These are phyloP conservation scores for Leccinum colubrinum DNA, from an alignment of 1,284 basidiomycete genomes.

Conservation along the genomic window DNA sequence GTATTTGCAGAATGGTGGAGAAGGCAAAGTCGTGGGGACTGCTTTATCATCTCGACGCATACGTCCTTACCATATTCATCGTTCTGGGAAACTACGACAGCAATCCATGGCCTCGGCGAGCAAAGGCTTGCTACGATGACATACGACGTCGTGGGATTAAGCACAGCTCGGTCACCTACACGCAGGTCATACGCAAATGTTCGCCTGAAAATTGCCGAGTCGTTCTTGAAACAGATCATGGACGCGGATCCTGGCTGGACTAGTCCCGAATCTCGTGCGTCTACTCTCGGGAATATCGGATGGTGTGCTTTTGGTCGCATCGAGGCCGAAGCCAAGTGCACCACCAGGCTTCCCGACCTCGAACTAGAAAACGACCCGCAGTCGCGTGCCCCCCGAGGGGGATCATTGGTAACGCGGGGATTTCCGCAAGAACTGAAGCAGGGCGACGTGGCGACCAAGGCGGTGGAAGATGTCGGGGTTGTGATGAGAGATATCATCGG, in stretches of 20 bases:
- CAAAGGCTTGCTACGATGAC: conserved; percentile 70
- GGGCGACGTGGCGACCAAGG: conserved; percentile 80
- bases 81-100: conserved; percentile 64
- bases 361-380: conserved; percentile 44
- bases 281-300: conserved; percentile 43
- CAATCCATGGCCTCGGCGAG: conserved; percentile 50
- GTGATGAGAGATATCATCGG: conserved; percentile 44
- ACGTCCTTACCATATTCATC: conserved; percentile 83
- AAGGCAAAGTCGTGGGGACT: conserved; percentile 35
- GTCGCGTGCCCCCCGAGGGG: conserved; percentile 42
- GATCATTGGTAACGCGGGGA: conserved; percentile 75
- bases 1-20: conserved; percentile 70
- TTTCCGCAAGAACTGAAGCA: conserved; percentile 67
- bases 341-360: conserved; percentile 41
- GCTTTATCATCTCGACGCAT: conserved; percentile 50
- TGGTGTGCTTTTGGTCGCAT: conserved; percentile 31
- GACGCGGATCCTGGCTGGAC: conserved; percentile 40
- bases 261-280: conserved; percentile 36
- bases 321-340: conserved; percentile 15
- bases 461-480: conserved; percentile 71
- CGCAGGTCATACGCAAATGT: conserved; percentile 61
- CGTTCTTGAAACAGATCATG: conserved; percentile 57
- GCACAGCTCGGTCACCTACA: conserved; percentile 73
- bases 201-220: conserved; percentile 53
- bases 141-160: conserved; percentile 70